phyloP scores from a whole-genome alignment of 208 protist genomes.

The Novymonas esmeraldas region DNA sequence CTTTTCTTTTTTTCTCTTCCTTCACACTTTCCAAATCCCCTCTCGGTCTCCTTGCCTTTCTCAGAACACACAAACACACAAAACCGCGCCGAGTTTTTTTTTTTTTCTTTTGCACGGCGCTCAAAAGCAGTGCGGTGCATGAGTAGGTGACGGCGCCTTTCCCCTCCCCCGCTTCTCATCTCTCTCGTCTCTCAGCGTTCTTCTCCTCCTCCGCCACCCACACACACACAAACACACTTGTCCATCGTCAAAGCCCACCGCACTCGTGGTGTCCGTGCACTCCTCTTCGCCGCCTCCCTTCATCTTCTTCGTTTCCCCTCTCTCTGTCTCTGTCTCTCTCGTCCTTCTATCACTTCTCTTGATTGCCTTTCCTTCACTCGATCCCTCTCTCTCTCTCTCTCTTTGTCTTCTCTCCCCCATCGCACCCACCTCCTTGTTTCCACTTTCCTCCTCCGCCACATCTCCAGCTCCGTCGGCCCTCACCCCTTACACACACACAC shows the following conservation, averaged over 20 bases:
- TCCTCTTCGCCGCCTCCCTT: not conserved
- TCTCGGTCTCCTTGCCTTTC: no score
- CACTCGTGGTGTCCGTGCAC: not conserved
- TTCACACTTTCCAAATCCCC: not conserved
- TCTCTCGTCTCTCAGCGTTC: no score
- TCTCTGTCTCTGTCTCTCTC: slow-evolving; percentile 6
- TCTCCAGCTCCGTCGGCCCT: not conserved
- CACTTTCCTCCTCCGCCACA: not conserved
- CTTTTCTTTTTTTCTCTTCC: not conserved
- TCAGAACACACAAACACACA: no score
- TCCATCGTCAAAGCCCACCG: no score
- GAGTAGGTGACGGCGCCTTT: no score
- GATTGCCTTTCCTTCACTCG: not conserved
- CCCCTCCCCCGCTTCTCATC: not conserved
- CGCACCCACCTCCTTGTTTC: not conserved
- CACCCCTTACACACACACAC: no score
- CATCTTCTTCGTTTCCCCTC: slow-evolving; percentile 1
- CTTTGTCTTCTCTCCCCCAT: slow-evolving; percentile 18
- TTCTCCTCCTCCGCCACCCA: no score
- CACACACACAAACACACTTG: no score
- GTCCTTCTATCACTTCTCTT: not conserved
- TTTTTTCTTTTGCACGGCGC: not conserved
- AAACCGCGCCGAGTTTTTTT: no score
- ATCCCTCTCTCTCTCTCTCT: slow-evolving; percentile 4
- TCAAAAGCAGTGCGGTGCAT: no score